Evolutionary conservation across 306 rosid species (phyloP), one percentile per base, ranked within the genome.

Genomic region (Elaeagnus macrophylla): DNA sequence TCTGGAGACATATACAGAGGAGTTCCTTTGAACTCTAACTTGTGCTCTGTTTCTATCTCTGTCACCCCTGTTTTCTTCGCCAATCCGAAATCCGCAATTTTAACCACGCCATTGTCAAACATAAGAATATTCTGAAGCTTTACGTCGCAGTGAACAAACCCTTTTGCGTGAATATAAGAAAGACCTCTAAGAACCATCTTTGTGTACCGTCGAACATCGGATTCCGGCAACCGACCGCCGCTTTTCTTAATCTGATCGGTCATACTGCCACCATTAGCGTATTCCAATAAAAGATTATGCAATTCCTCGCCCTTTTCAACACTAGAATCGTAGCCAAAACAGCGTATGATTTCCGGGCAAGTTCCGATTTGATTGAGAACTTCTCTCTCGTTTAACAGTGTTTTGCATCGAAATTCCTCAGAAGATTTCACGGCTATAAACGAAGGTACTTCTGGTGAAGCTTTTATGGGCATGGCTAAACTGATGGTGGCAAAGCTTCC

Each of bases 1-100:
- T 91, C 95, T 45, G 95, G 97, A 11, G 97, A 68, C 89, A 86
- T 79, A 15, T 72, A 79, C 53, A 82, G 12, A 0, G 97, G 97
- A 32, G 97, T 86, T 7, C 97, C 97, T 43, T 84, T 77, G 35
- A 66, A 44, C 47, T 79, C 79, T 7, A 38, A 51, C 17, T 25
- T 25, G 32, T 25, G 32, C 32, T 25, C 32, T 25, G 32, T 25
- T 25, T 25, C 32, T 25, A 25, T 25, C 32, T 25, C 32, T 25
- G 32, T 25, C 6, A 19, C 32, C 63, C 39, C 63, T 54, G 56
- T 35, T 64, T 5, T 40, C 64, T 10, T 12, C 35, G 56, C 36
- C 69, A 40, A 40, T 40, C 44, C 44, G 44, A 40, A 40, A 40
- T 40, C 44, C 11, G 44, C 9, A 40, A 40, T 4, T 11, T 40